Conservation (phyloP, 2,329 filamentous ascomycete species). For the Onygenales sp. region DNA sequence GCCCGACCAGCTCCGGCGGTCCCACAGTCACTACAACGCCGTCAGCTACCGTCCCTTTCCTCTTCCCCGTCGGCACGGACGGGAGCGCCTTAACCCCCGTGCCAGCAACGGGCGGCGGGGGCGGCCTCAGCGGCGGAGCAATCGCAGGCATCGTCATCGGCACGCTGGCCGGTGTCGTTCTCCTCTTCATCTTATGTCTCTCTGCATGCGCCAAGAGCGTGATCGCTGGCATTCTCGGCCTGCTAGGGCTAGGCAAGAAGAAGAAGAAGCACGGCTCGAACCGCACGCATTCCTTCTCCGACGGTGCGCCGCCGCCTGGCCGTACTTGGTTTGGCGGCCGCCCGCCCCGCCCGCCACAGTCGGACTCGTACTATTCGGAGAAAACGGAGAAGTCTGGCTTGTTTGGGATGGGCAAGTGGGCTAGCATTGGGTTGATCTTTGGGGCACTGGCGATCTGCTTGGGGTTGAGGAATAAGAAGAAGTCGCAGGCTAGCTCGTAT, state of each 20-base stretch:
- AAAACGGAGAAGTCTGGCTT: constrained; percentile 26
- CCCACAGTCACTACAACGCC: constrained; percentile 35
- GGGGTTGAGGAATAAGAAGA: constrained; percentile 33
- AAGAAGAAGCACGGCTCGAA: constrained; percentile 18
- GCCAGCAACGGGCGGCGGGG: constrained; percentile 20
- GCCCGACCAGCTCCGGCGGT: constrained; percentile 35
- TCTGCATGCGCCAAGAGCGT: constrained; percentile 35
- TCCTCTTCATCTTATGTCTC: constrained; percentile 35
- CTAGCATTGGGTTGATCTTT: constrained; percentile 32
- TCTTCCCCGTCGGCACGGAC: constrained; percentile 35
- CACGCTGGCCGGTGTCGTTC: constrained; percentile 34
- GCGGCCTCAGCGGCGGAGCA: constrained; percentile 39
- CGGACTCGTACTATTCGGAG: constrained; percentile 11
- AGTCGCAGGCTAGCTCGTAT: constrained; percentile 31
- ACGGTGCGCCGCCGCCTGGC: constrained; percentile 22
- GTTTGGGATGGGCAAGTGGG: constrained; percentile 28
- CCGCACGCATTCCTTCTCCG: constrained; percentile 16
- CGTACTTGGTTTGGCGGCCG: constrained; percentile 12
- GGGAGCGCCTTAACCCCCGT: constrained; percentile 28
- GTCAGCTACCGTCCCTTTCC: constrained; percentile 36
- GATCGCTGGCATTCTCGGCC: constrained; percentile 30
- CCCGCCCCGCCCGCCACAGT: constrained; percentile 21
- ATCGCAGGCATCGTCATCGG: constrained; percentile 45
- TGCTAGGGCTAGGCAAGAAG: constrained; percentile 32
- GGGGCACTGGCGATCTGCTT: constrained; percentile 36